Evolutionary conservation across 2,329 filamentous ascomycete genomes (phyloP).

Genomic region (Coniella lustricola): DNA sequence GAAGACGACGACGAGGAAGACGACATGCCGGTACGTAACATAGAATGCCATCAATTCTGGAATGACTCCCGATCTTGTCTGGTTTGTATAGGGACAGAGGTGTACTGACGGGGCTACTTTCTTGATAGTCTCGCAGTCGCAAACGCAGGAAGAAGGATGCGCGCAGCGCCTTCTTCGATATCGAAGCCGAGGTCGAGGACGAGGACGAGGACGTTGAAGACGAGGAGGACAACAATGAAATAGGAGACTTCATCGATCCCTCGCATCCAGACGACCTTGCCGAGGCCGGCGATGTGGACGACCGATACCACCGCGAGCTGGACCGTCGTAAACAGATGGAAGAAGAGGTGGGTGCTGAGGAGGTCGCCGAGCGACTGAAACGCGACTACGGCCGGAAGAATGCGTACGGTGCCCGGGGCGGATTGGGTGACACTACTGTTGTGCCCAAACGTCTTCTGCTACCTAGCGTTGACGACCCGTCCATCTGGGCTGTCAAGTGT

Average conservation of each 20-base stretch:
- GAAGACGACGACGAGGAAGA: slow-evolving; percentile 27
- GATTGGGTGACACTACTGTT: slow-evolving; percentile 62
- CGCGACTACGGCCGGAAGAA: slow-evolving; percentile 78
- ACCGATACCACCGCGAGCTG: slow-evolving; percentile 86
- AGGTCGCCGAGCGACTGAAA: slow-evolving; percentile 78
- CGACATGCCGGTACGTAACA: slow-evolving; percentile 16
- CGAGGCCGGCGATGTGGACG: slow-evolving; percentile 71
- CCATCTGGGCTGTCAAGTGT: slow-evolving; percentile 90
- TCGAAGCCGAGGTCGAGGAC: slow-evolving; percentile 96
- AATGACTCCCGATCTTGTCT: too few species aligned
- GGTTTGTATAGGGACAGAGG: too few species aligned
- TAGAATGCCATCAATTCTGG: neutral
- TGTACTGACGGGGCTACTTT: neutral
- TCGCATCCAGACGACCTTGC: slow-evolving; percentile 85
- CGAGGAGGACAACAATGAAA: slow-evolving; percentile 78
- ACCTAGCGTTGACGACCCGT: slow-evolving; percentile 89
- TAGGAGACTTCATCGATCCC: slow-evolving; percentile 79
- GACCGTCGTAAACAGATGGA: slow-evolving; percentile 86
- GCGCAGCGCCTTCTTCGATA: slow-evolving; percentile 87
- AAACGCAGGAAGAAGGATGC: slow-evolving; percentile 69
- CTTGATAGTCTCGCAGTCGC: slow-evolving; percentile 54
- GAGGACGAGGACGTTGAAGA: slow-evolving; percentile 84
- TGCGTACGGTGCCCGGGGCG: slow-evolving; percentile 36
- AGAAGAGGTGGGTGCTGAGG: slow-evolving; percentile 84
- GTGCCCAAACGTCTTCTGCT: slow-evolving; percentile 81